Evolutionary conservation across 345 rosid species (phyloP), one percentile per base, ranked within the genome.

Genomic region (Eutrema yunnanense): DNA sequence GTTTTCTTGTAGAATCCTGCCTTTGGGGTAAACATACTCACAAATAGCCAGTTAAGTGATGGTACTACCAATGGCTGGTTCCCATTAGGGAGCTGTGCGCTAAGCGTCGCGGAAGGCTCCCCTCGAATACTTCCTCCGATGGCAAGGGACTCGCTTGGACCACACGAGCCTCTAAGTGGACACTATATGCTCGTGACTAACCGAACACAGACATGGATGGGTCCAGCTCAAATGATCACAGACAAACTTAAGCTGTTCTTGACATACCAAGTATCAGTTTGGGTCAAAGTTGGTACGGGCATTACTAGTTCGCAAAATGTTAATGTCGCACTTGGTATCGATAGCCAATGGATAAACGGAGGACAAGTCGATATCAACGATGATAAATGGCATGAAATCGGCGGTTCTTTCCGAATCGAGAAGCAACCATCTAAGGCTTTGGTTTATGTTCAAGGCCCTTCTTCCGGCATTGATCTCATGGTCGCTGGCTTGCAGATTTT

Each of bases 121-220:
- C 98, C 98, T 1, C 84, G 62, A 8, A 80, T 91, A 67, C 86
- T 90, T 62, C 97, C 98, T 16, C 88, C 95, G 9, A 86, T 86
- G 95, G 98, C 91, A 13, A 86, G 91, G 69, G 91, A 84, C 55
- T 87, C 98, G 50, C 88, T 91, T 50, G 96, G 92, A 62, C 78
- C 76, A 71, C 83, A 85, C 46, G 88, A 67, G 67, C 90, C 92
- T 58, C 75, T 91, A 51, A 88, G 96, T 42, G 97, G 98, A 33
- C 90, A 77, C 41, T 87, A 78, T 77, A 89, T 94, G 65, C 86
- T 82, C 0, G 90, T 78, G 46, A 84, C 92, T 48, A 90, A 85
- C 73, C 86, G 98, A 37, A 84, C 97, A 8, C 92, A 89, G 64
- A 91, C 80, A 54, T 94, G 97, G 98, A 94, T 94, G 97, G 98